Evolutionary conservation across 2,329 filamentous ascomycete genomes (phyloP).

Genomic region (Fusarium virguliforme): DNA sequence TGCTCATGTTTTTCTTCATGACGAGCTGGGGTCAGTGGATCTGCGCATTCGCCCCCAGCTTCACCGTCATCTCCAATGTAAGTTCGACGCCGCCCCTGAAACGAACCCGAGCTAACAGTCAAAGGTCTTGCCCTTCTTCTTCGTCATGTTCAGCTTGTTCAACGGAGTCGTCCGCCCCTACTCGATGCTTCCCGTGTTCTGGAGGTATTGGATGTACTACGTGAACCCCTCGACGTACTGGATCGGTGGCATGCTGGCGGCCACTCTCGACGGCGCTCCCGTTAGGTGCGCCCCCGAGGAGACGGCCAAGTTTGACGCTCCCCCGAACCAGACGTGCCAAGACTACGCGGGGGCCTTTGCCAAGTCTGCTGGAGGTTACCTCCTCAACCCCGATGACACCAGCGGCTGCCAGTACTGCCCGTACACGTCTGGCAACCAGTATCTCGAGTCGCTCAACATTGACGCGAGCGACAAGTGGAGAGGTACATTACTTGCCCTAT

Average conservation of each 20-base stretch:
- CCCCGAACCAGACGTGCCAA: slow-evolving; percentile 74
- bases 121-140: slow-evolving; percentile 81
- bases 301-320: slow-evolving; percentile 69
- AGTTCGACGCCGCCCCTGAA: slow-evolving; percentile 39
- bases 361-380: slow-evolving; percentile 68
- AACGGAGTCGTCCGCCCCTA: slow-evolving; percentile 84
- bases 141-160: slow-evolving; percentile 83
- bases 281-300: slow-evolving; percentile 62
- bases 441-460: slow-evolving; percentile 71
- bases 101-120: slow-evolving; percentile 47
- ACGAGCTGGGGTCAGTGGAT: slow-evolving; percentile 88
- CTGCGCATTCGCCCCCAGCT: slow-evolving; percentile 83
- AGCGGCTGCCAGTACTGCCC: slow-evolving; percentile 79
- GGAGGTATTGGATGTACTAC: slow-evolving; percentile 55
- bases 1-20: slow-evolving; percentile 85
- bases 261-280: slow-evolving; percentile 36
- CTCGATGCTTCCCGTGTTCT: slow-evolving; percentile 76
- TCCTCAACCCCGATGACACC: slow-evolving; percentile 74
- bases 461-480: slow-evolving; percentile 74
- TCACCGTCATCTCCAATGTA: slow-evolving; percentile 82
- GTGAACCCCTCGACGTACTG: slow-evolving; percentile 46
- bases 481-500: slow-evolving; percentile 23
- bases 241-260: slow-evolving; percentile 44
- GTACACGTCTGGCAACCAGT: slow-evolving; percentile 72
- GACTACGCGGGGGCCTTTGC: slow-evolving; percentile 75